phyloP scores from a whole-genome alignment of 73 alveolate species.

The Tetrahymena malaccensis region DNA sequence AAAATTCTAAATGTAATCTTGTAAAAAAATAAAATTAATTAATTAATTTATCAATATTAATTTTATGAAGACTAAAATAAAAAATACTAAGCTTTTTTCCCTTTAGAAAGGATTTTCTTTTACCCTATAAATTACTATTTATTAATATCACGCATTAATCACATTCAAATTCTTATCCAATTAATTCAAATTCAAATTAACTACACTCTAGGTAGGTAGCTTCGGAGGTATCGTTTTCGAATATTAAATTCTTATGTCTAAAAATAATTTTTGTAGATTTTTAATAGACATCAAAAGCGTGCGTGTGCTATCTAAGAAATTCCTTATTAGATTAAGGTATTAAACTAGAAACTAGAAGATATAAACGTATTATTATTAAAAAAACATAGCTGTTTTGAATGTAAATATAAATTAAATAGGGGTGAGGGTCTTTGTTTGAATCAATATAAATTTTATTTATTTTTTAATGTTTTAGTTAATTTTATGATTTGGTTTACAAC shows the following conservation, averaged over 20 bases:
- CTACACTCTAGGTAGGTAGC: too few relatives aligned
- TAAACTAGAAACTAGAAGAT: not conserved
- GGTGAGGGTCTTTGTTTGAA: not conserved
- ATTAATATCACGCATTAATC: not conserved
- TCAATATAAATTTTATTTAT: not conserved
- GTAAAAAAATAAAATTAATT: too few relatives aligned
- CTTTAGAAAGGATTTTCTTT: not conserved
- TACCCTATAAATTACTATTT: not conserved
- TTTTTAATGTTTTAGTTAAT: not conserved
- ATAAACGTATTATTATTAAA: too few relatives aligned
- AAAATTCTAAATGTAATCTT: not conserved
- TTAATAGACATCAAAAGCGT: too few relatives aligned
- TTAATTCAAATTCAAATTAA: not conserved
- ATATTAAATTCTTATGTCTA: too few relatives aligned
- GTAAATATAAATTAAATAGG: not conserved
- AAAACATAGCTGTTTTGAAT: not conserved
- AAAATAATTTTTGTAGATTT: too few relatives aligned
- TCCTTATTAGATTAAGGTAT: too few relatives aligned
- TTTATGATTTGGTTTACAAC: not conserved
- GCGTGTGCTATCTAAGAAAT: not conserved
- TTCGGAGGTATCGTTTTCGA: too few relatives aligned
- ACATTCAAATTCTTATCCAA: too few relatives aligned
- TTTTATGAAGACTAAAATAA: not conserved
- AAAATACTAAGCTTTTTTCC: not conserved
- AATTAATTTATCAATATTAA: not conserved